phyloP scores from a whole-genome alignment of 169 alveolate genomes.

The Eimeria maxima region DNA sequence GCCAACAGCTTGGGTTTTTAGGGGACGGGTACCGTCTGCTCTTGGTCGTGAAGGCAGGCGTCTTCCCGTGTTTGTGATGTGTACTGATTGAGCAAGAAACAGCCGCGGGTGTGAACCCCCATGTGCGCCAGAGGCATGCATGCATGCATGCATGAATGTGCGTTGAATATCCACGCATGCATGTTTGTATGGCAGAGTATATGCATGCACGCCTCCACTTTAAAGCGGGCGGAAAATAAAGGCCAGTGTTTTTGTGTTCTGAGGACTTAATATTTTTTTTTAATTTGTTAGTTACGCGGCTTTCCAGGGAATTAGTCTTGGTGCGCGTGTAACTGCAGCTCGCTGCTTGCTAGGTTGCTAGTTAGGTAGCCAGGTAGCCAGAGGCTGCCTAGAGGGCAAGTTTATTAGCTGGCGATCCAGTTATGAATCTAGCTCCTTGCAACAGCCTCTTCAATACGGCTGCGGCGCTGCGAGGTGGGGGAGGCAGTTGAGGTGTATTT shows the following conservation, averaged over 20 bases:
- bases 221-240: neutral
- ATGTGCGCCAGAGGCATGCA: neutral
- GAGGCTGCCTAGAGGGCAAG: neutral
- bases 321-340: too few relatives aligned
- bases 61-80: neutral
- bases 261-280: neutral
- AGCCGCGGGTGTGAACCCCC: neutral
- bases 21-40: too few relatives aligned
- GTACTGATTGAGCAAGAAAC: neutral
- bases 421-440: neutral
- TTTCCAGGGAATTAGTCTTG: neutral
- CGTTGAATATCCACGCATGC: neutral
- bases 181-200: neutral
- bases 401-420: neutral
- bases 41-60: too few relatives aligned
- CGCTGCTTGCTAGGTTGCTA: too few relatives aligned
- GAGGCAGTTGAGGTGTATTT: conserved; percentile 14
- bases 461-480: neutral
- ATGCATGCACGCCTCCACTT: neutral
- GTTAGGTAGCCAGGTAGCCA: neutral
- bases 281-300: neutral
- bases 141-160: neutral
- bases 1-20: too few relatives aligned
- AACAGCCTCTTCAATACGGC: neutral
- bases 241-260: neutral